Evolutionary conservation across 2,329 filamentous ascomycete genomes (phyloP).

Genomic region (Alternaria metachromatica): DNA sequence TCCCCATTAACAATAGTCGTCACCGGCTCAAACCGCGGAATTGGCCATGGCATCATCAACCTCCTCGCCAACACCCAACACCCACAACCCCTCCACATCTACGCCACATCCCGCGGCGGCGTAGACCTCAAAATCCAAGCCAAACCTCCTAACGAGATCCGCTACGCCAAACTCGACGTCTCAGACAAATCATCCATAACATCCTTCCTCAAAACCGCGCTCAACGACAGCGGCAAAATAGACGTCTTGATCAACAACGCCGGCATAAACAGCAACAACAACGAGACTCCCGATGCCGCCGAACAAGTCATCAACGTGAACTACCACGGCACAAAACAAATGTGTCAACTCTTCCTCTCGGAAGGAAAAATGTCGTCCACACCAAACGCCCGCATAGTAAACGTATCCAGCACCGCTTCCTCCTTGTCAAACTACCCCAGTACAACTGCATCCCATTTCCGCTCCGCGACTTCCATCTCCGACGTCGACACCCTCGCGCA

Average conservation of each 20-base stretch:
- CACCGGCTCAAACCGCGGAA: constrained; percentile 30
- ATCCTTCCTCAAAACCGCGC: constrained; percentile 13
- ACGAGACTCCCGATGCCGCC: constrained; percentile 15
- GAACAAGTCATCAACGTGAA: constrained; percentile 20
- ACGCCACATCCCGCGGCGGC: constrained; percentile 29
- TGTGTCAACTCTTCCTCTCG: constrained; percentile 21
- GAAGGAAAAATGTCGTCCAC: constrained; percentile 5
- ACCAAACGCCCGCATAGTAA: constrained; percentile 24
- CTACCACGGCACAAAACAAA: constrained; percentile 25
- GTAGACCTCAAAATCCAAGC: constrained; percentile 13
- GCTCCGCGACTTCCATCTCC: not conserved
- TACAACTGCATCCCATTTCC: not conserved
- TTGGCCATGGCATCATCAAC: constrained; percentile 30
- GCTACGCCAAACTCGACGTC: constrained; percentile 24
- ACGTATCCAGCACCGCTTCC: constrained; percentile 18
- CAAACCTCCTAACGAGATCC: constrained; percentile 12
- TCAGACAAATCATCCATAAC: constrained; percentile 19
- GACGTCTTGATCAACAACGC: constrained; percentile 34
- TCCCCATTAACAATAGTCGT: constrained; percentile 26
- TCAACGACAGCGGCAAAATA: constrained; percentile 9
- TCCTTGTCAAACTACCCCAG: constrained; percentile 13
- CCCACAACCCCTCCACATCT: constrained; percentile 19
- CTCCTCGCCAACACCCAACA: constrained; percentile 24
- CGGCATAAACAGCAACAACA: constrained; percentile 24
- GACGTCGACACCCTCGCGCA: constrained; percentile 12